These are phyloP conservation scores for Verbena officinalis DNA, from an alignment of 257 asterid genomes.

Conservation along the genomic window DNA sequence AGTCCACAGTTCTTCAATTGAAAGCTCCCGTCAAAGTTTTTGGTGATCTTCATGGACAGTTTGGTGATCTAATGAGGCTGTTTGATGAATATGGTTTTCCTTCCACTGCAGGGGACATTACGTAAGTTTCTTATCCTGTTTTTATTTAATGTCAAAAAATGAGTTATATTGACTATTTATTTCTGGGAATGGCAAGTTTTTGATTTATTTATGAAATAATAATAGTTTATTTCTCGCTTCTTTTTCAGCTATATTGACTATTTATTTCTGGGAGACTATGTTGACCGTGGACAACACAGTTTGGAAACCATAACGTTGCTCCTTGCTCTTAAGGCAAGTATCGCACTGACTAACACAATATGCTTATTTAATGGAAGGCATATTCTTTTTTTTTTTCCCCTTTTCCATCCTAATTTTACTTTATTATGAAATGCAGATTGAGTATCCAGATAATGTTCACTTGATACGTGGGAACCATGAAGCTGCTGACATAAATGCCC, in stretches of 20 bases:
- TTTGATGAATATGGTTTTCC: conserved; percentile 99
- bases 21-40: conserved; percentile 97
- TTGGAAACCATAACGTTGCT: conserved; percentile 98
- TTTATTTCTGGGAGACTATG: conserved; percentile 97
- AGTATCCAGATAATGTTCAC: conserved; percentile 95
- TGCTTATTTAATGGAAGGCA: conserved; percentile 1
- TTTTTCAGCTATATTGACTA: conserved; percentile 93
- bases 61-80: conserved; percentile 96
- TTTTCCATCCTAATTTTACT: conserved; percentile 25
- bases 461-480: conserved; percentile 98
- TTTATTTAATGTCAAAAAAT: neutral
- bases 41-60: conserved; percentile 99
- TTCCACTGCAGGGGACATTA: conserved; percentile 97
- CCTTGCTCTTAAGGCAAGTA: conserved; percentile 90
- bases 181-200: neutral
- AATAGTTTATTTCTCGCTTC: conserved; percentile 19
- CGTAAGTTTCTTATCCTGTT: conserved; percentile 55
- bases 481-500: conserved; percentile 99
- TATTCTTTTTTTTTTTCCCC: neutral
- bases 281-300: conserved; percentile 99
- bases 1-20: conserved; percentile 94
- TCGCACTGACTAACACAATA: conserved; percentile 6
- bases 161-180: neutral
- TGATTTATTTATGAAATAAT: neutral
- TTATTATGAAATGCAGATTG: conserved; percentile 61